Conservation (phyloP, 2,329 filamentous ascomycete species). For the Bipolaris oryzae region DNA sequence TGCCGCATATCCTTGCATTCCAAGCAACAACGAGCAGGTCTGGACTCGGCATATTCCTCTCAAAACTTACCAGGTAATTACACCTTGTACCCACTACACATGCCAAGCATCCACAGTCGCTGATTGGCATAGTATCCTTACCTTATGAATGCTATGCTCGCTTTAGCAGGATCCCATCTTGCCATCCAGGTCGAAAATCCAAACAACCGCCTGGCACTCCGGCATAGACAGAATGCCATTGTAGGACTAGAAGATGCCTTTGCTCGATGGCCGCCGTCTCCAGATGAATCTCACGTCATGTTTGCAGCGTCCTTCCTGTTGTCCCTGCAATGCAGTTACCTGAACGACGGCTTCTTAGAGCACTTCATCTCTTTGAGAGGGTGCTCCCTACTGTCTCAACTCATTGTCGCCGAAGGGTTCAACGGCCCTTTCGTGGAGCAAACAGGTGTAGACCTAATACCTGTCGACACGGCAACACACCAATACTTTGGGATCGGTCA, state of each 20-base stretch:
- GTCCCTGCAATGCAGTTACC: constrained; percentile 27
- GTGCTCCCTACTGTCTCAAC: constrained; percentile 25
- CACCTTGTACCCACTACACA: not conserved
- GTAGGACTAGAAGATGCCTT: constrained; percentile 30
- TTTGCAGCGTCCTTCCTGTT: constrained; percentile 31
- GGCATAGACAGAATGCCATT: constrained; percentile 32
- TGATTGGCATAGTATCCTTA: constrained; percentile 26
- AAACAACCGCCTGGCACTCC: constrained; percentile 11
- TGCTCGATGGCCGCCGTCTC: constrained; percentile 25
- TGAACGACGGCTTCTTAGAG: constrained; percentile 28
- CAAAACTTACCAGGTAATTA: constrained; percentile 23
- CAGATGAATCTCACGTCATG: constrained; percentile 34
- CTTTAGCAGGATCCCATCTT: constrained; percentile 34
- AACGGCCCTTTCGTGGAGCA: constrained; percentile 21
- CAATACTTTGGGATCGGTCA: constrained; percentile 21
- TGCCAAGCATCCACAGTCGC: not conserved
- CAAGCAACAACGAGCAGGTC: constrained; percentile 17
- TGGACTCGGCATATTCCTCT: constrained; percentile 27
- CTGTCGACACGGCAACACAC: constrained; percentile 13
- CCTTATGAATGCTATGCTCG: constrained; percentile 34
- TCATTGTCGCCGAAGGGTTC: constrained; percentile 20
- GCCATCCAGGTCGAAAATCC: constrained; percentile 21
- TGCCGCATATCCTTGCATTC: constrained; percentile 44
- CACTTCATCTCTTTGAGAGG: constrained; percentile 28
- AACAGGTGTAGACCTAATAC: constrained; percentile 8